phyloP scores from a whole-genome alignment of 768 basidiomycete species.

The Lactarius hatsudake region DNA sequence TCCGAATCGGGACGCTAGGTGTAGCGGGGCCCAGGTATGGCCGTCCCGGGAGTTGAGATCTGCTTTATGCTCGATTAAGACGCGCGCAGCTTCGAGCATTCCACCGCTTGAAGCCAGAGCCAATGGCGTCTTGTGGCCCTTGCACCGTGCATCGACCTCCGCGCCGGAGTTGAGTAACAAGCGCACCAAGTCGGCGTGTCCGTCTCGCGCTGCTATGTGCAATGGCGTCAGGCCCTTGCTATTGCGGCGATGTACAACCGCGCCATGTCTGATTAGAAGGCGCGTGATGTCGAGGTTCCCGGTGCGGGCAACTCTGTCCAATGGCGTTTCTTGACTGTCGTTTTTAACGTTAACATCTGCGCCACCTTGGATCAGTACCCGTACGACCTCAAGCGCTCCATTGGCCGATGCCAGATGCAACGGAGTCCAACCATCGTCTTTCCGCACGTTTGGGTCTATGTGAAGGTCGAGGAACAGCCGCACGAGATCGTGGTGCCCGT shows the following conservation, averaged over 20 bases:
- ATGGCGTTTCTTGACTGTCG: not conserved
- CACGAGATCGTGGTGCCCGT: conserved; percentile 1
- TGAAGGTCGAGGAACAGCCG: conserved; percentile 1
- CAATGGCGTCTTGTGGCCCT: not conserved
- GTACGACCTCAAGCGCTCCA: not conserved
- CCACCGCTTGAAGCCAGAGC: not conserved
- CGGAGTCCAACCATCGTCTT: conserved; percentile 9
- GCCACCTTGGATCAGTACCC: not conserved
- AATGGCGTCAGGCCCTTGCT: not conserved
- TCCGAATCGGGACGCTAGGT: conserved; percentile 1
- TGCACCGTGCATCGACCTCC: not conserved
- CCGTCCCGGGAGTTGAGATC: conserved; percentile 9
- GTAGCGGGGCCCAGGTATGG: not conserved
- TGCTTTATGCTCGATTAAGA: not conserved
- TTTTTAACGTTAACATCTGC: not conserved
- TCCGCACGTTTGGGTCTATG: not conserved
- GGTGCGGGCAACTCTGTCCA: not conserved
- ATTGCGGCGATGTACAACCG: not conserved
- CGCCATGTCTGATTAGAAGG: not conserved
- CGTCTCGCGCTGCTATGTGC: not conserved
- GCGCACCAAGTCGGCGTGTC: not conserved
- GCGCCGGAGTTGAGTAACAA: not conserved
- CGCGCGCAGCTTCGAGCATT: not conserved
- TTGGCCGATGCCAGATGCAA: conserved; percentile 12
- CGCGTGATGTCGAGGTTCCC: not conserved